Evolutionary conservation across 2,329 filamentous ascomycete species (phyloP).

Genomic region (Ceratocystis lukuohia): DNA sequence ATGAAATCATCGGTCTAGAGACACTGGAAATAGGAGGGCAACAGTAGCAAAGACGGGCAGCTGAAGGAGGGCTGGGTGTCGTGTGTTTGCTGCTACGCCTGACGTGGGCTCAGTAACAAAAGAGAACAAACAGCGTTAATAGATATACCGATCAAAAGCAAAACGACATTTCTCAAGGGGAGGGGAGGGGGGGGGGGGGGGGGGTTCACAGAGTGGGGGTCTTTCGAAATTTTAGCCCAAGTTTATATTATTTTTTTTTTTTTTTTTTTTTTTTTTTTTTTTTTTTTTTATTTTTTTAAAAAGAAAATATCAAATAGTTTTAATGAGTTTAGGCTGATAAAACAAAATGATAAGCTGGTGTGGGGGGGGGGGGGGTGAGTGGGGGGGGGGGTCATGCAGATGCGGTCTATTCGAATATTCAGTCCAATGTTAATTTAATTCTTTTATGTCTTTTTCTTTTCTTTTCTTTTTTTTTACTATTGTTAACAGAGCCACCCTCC

Average conservation of each 20-base stretch:
- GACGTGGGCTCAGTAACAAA: not conserved
- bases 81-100: not conserved
- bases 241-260: no score
- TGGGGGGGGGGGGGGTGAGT: no score
- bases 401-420: not conserved
- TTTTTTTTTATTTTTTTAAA: no score
- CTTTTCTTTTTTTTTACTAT: not conserved
- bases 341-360: no score
- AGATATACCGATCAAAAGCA: not conserved
- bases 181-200: not conserved
- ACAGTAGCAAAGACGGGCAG: not conserved
- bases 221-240: no score
- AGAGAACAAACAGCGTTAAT: not conserved
- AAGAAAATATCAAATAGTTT: no score
- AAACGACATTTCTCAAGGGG: not conserved
- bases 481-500: not conserved
- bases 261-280: no score
- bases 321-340: no score
- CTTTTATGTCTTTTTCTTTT: not conserved
- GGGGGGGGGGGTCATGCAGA: not conserved
- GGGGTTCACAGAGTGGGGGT: no score
- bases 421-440: not conserved
- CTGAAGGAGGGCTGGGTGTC: not conserved
- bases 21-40: not conserved
- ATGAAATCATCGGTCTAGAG: not conserved